Base-by-base conservation (phyloP, 78 protist species). In the Pelomyxa schiedti region DNA sequence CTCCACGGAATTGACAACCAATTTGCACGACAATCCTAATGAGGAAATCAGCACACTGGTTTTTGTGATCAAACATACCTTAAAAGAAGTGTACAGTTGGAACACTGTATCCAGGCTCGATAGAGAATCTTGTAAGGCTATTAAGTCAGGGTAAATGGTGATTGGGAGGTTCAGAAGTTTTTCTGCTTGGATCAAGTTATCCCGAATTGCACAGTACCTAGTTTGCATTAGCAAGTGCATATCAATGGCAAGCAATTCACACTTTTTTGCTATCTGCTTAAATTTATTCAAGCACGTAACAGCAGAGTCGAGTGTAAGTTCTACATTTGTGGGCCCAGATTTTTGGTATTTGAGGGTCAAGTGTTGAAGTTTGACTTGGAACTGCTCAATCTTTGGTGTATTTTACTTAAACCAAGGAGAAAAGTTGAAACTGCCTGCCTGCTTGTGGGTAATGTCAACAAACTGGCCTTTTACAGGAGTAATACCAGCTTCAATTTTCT, bases 1-100 rank as follows among this genome's bases (percentile, higher is more conserved):
- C 42, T 28, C 92, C 92, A 93, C n/a, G 64, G 84, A 30, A 77
- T 81, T 28, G 5, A 0, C 8, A 79, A 30, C 95, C 95, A 93
- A 30, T 58, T 8, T 6, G n/a, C n/a, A n/a, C n/a, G n/a, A n/a
- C n/a, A n/a, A n/a, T n/a, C n/a, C n/a, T 37, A 66, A 16, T 78
- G 42, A 39, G 36, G 42, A 53, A 47, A 47, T 22, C 22, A 47
- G 63, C 63, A 47, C 22, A 47, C 22, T 47, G 22, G 63, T 24
- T 47, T 22, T 24, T 47, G 22, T 24, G 35, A 47, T 47, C 22
- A 47, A 22, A 47, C 35, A 47, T 47, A 24, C 35, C 22, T 47
- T n/a, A n/a, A n/a, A n/a, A n/a, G n/a, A n/a, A n/a, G n/a, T n/a
- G n/a, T n/a, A n/a, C n/a, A n/a, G n/a, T n/a, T n/a, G n/a, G n/a